These are phyloP conservation scores for Trichodelitschia bisporula DNA, from an alignment of 495 filamentous ascomycete genomes.

Conservation along the genomic window DNA sequence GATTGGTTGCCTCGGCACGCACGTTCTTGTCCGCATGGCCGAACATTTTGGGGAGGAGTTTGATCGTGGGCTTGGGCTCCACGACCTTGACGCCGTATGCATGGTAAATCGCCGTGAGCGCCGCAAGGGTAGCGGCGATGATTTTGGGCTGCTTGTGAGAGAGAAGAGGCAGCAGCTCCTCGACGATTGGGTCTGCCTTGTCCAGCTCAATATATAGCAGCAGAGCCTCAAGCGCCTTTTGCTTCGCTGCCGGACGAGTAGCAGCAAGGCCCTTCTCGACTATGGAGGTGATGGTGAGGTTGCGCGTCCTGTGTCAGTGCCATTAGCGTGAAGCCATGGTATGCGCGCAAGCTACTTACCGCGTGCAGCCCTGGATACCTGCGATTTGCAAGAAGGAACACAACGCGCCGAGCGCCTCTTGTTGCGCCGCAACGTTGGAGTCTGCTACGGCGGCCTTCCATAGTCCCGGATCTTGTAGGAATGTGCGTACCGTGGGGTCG, in stretches of 20 bases:
- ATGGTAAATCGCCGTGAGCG: slow-evolving; percentile 64
- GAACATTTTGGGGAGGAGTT: slow-evolving; percentile 71
- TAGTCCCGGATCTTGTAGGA: slow-evolving; percentile 57
- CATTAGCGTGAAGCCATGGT: slow-evolving; percentile 2
- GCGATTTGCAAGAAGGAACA: slow-evolving; percentile 81
- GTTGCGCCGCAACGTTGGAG: slow-evolving; percentile 92
- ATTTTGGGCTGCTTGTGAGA: slow-evolving; percentile 89
- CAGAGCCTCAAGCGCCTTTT: slow-evolving; percentile 63
- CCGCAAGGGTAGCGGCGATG: slow-evolving; percentile 58
- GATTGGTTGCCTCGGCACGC: slow-evolving; percentile 72
- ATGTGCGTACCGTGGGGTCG: slow-evolving; percentile 63
- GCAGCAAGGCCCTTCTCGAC: slow-evolving; percentile 83
- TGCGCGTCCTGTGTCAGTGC: slow-evolving; percentile 33
- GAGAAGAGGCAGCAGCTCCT: slow-evolving; percentile 67
- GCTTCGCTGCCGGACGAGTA: slow-evolving; percentile 67
- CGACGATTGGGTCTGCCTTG: slow-evolving; percentile 60
- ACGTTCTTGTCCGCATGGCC: slow-evolving; percentile 98
- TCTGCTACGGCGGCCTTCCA: slow-evolving; percentile 89
- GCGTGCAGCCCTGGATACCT: slow-evolving; percentile 49
- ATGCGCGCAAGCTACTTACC: slow-evolving; percentile 17
- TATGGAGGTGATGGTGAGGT: slow-evolving; percentile 46
- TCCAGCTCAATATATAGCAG: slow-evolving; percentile 81
- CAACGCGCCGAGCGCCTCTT: slow-evolving; percentile 67
- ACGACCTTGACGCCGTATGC: slow-evolving; percentile 90
- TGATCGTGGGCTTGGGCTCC: slow-evolving; percentile 89